Evolutionary conservation across 495 filamentous ascomycete species (phyloP), one percentile per base, ranked within the genome.

Genomic region (Monascus purpureus): DNA sequence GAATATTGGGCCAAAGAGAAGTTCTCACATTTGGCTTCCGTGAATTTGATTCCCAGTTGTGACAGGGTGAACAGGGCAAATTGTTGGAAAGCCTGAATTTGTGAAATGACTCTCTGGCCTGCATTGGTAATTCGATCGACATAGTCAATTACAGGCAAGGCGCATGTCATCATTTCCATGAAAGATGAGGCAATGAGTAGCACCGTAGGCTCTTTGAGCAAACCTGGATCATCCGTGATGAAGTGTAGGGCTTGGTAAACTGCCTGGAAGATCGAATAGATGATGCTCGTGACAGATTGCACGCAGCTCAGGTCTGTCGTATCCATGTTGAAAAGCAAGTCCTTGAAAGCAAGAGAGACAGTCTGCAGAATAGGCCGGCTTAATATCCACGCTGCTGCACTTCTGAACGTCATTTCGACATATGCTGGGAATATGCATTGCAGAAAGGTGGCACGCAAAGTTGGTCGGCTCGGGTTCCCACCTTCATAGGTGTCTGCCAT

Each of bases 351-450:
- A 11, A 48, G 47, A 3, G 47, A 46, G 17, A 63, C 49, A 2
- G 70, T 70, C 25, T 65, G 45, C 17, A 80, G 43, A 12, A 79
- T 53, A 1, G 77, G 76, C 14, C 53, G 43, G 16, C 64, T 59
- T 9, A 80, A 47, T 18, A 82, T 56, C 70, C 73, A 77, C 4
- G 72, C 72, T 19, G 61, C 59, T 1, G 60, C 36, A 9, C 61
- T 61, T 17, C 39, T 46, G 34, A 80, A 66, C 6, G 64, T 47
- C 4, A 46, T 39, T 34, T 71, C 64, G 17, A 80, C 53, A 41
- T 82, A 83, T 4, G 67, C 68, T n/a, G 78, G 76, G 40, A 81
- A 72, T 15, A 82, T 57, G 25, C 55, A 60, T 33, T 67, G 62
- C 11, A 81, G 37, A 13, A 83, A 52, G 13, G 72, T 66, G 8